Base-by-base conservation (phyloP, 148 eudicot genomes). In the Hydrangea macrophylla region DNA sequence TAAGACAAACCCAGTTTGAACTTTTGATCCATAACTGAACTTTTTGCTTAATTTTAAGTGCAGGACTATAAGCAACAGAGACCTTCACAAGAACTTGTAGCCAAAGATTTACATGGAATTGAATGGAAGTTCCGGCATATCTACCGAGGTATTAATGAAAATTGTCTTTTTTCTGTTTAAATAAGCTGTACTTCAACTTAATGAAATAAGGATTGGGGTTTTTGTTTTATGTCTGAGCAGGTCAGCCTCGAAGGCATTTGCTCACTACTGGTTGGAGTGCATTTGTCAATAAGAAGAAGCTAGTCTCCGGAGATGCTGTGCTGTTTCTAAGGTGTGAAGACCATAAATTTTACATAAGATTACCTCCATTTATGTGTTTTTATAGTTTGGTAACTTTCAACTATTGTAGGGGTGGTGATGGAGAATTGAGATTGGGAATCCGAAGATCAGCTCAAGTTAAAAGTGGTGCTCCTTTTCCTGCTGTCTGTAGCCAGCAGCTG, bases 251-350 rank as follows among this genome's bases (percentile, higher is more conserved):
- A 31, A 80, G 98, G 72, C 98, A 93, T 79, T 79, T 93, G 79
- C 88, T 93, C 8, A 93, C 98, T 10, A 93, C 98, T 22, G 98
- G 98, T 31, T 93, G 98, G 98, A 93, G 98, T 78, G 96, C 96
- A 30, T 93, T 93, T 78, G 92, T 93, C 70, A 93, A 90, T 68
- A 93, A 85, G 80, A 93, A 93, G 82, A 93, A 90, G 83, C 90
- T 93, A 10, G 89, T 88, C 10, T 90, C 86, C 68, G 98, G 98
- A 64, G 98, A 93, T 79, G 98, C 96, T 1, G 98, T 93, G 67
- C 98, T 93, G 40, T 89, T 89, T 69, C 78, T 89, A 31, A 89
- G 91, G 95, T 83, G 31, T n/a, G 44, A 26, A 55, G 23, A 27
- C 27, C 36, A n/a, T 2, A 44, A 48, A 51, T 27, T 44, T 61